phyloP scores from a whole-genome alignment of 208 protist species.

The Acanthamoeba healyi region DNA sequence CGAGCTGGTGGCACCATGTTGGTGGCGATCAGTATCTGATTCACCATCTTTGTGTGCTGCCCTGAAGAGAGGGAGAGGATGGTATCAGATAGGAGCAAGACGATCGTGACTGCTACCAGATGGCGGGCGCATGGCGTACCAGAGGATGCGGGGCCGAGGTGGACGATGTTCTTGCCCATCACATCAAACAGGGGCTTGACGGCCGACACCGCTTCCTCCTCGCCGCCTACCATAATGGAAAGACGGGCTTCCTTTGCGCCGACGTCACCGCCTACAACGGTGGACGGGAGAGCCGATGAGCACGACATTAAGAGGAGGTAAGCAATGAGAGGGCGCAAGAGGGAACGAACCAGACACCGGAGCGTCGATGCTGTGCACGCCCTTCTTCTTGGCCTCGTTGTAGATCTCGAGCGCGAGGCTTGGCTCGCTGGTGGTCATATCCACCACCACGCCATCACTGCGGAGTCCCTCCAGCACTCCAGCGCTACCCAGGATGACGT shows the following conservation, averaged over 20 bases:
- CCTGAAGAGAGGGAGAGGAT: constrained; percentile 90
- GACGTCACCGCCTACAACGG: constrained; percentile 20
- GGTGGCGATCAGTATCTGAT: constrained; percentile 96
- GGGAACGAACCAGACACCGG: constrained; percentile 90
- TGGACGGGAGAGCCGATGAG: not conserved
- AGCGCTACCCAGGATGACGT: constrained; percentile 73
- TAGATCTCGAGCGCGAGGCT: constrained; percentile 93
- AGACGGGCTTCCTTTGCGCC: constrained; percentile 95
- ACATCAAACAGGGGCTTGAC: constrained; percentile 75
- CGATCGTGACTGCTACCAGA: not conserved
- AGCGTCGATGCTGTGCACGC: constrained; percentile 93
- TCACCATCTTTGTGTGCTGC: constrained; percentile 97
- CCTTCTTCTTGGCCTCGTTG: constrained; percentile 87
- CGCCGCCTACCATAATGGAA: constrained; percentile 96
- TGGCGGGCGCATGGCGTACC: not conserved
- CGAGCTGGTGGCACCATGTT: too few species aligned
- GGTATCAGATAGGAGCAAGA: not conserved
- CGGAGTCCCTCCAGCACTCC: constrained; percentile 92
- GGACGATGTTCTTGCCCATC: constrained; percentile 80
- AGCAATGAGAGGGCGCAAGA: not conserved
- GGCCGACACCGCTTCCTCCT: constrained; percentile 88
- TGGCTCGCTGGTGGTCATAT: constrained; percentile 97
- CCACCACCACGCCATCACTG: constrained; percentile 92
- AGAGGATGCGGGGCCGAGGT: constrained; percentile 58
- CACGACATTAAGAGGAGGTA: not conserved